Conservation (phyloP, 805 yeast species). For the Cyberlindnera japonica region DNA sequence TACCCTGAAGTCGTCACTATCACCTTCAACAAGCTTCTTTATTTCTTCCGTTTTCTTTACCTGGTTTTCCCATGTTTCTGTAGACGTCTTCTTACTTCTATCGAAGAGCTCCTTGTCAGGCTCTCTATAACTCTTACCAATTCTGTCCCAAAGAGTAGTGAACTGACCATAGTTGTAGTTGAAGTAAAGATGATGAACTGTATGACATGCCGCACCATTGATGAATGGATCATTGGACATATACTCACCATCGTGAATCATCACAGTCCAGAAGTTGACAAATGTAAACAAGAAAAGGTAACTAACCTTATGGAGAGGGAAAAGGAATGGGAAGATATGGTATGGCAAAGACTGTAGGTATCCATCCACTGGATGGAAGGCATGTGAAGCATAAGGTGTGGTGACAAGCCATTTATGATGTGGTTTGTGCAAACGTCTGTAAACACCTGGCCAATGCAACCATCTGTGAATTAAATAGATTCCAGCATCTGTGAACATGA, state of each 20-base stretch:
- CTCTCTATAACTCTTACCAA: constrained; percentile 88
- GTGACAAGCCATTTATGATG: constrained; percentile 99
- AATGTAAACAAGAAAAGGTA: constrained; percentile 81
- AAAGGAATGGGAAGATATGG: constrained; percentile 84
- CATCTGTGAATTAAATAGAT: constrained; percentile 89
- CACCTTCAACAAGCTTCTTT: constrained; percentile 73
- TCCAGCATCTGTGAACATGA: constrained; percentile 91
- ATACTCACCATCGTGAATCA: constrained; percentile 98
- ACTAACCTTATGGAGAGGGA: constrained; percentile 87
- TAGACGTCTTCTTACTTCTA: constrained; percentile 51
- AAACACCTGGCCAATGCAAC: constrained; percentile 89
- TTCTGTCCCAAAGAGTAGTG: constrained; percentile 96
- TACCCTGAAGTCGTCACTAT: constrained; percentile 68
- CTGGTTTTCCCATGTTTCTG: constrained; percentile 67
- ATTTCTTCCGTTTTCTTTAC: constrained; percentile 71
- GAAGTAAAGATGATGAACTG: constrained; percentile 94
- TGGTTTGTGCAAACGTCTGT: constrained; percentile 88
- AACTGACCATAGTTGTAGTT: constrained; percentile 98
- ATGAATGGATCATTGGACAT: constrained; percentile 89
- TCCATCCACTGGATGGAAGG: constrained; percentile 98
- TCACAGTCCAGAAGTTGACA: constrained; percentile 96
- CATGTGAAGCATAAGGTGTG: constrained; percentile 97
- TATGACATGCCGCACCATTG: constrained; percentile 98
- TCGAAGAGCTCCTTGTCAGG: constrained; percentile 88
- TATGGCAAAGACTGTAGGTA: constrained; percentile 90